Conservation (phyloP, 2,329 filamentous ascomycete species). For the Allantophomopsis cytisporea region DNA sequence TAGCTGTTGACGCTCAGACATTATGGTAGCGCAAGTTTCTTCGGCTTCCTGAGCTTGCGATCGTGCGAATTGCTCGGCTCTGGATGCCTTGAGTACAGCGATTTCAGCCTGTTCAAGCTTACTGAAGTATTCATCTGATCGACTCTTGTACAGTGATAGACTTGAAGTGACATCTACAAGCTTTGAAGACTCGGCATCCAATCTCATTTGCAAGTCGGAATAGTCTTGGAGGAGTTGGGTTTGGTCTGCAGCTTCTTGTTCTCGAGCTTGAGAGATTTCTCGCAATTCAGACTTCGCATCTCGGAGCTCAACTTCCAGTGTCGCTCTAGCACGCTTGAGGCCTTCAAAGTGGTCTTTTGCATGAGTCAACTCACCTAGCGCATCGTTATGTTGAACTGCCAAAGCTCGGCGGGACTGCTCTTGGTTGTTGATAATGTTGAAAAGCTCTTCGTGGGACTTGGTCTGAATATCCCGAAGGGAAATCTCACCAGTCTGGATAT, state of each 20-base stretch:
- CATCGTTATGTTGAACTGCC: slow-evolving; percentile 73
- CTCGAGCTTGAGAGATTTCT: slow-evolving; percentile 63
- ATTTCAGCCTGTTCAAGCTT: slow-evolving; percentile 97
- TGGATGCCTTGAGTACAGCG: slow-evolving; percentile 77
- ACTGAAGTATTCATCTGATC: slow-evolving; percentile 91
- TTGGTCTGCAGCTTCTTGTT: slow-evolving; percentile 80
- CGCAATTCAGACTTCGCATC: slow-evolving; percentile 74
- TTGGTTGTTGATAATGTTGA: slow-evolving; percentile 84
- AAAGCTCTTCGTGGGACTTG: slow-evolving; percentile 86
- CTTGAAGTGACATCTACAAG: slow-evolving; percentile 73
- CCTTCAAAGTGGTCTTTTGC: slow-evolving; percentile 80
- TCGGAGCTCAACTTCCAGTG: slow-evolving; percentile 74
- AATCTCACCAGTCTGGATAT: slow-evolving; percentile 73
- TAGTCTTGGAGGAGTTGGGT: slow-evolving; percentile 85
- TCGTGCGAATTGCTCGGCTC: slow-evolving; percentile 90
- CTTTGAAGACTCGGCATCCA: slow-evolving; percentile 81
- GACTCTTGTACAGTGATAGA: slow-evolving; percentile 77
- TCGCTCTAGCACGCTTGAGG: slow-evolving; percentile 67
- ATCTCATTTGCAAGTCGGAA: slow-evolving; percentile 80
- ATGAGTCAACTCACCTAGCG: slow-evolving; percentile 72
- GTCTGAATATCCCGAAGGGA: slow-evolving; percentile 85
- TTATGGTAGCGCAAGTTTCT: slow-evolving; percentile 77
- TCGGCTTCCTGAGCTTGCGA: slow-evolving; percentile 82
- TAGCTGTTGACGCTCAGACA: slow-evolving; percentile 86
- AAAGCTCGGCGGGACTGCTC: slow-evolving; percentile 77